Evolutionary conservation across 2,329 filamentous ascomycete species (phyloP).

Genomic region (Trichoderma endophyticum): DNA sequence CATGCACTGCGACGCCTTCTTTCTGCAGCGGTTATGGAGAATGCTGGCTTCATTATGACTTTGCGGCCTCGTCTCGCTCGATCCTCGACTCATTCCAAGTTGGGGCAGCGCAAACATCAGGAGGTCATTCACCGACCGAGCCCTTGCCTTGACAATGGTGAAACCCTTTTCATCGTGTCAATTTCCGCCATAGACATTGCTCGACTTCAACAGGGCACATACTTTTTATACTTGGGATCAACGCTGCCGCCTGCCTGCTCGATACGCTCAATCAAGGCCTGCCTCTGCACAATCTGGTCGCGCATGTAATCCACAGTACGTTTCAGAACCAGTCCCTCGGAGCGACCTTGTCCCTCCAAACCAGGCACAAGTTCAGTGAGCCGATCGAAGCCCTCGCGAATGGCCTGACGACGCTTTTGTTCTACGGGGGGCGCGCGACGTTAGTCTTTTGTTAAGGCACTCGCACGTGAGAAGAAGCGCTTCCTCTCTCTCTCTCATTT

Average conservation of each 20-base stretch:
- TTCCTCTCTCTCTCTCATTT: constrained; percentile 21
- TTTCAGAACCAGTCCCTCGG: constrained; percentile 79
- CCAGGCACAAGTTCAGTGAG: constrained; percentile 78
- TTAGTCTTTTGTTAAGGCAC: constrained; percentile 19
- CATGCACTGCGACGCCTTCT: neutral
- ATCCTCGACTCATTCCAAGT: neutral
- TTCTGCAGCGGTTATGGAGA: neutral
- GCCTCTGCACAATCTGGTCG: constrained; percentile 56
- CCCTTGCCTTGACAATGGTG: neutral
- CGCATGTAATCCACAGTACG: constrained; percentile 65
- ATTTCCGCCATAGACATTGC: neutral
- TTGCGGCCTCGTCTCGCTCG: neutral
- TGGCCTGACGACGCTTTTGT: constrained; percentile 55
- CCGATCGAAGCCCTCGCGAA: constrained; percentile 79
- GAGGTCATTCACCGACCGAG: neutral
- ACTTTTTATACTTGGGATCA: constrained; percentile 45
- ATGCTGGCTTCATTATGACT: neutral
- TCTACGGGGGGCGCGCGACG: constrained; percentile 28
- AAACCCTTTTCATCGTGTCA: neutral
- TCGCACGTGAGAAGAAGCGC: neutral
- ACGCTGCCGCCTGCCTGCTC: constrained; percentile 59
- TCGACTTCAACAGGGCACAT: constrained; percentile 19
- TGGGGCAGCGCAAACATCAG: neutral
- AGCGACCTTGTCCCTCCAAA: constrained; percentile 76
- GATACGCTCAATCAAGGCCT: constrained; percentile 55